These are phyloP conservation scores for Somion occarium DNA, from an alignment of 1,284 basidiomycete genomes.

Conservation along the genomic window DNA sequence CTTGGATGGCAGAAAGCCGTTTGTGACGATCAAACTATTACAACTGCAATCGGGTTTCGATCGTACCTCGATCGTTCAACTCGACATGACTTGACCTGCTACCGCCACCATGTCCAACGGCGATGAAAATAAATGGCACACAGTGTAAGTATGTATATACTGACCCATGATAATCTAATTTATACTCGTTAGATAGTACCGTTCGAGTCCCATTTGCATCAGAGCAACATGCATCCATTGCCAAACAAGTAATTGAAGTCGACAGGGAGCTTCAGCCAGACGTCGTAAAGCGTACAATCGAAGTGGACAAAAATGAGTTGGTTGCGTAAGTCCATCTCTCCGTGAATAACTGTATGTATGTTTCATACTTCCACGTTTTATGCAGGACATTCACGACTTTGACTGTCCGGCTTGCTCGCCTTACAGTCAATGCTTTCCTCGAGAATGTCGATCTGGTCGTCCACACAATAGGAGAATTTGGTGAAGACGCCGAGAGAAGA, in stretches of 20 bases:
- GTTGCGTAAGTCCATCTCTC: conserved; percentile 51
- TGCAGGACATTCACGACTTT: conserved; percentile 67
- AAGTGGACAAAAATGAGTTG: conserved; percentile 60
- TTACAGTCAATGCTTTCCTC: conserved; percentile 80
- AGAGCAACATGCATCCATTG: conserved; percentile 69
- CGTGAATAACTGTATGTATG: conserved; percentile 8
- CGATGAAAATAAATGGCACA: conserved; percentile 23
- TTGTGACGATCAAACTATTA: too few species aligned
- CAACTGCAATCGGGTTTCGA: too few species aligned
- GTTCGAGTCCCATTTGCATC: conserved; percentile 76
- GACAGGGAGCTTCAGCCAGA: conserved; percentile 79
- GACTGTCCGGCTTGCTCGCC: conserved; percentile 78
- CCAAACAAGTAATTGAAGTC: conserved; percentile 78
- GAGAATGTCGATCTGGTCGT: conserved; percentile 84
- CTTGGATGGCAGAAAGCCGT: too few species aligned
- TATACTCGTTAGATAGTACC: conserved; percentile 37
- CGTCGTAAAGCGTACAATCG: conserved; percentile 67
- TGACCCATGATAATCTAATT: not conserved
- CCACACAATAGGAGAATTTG: conserved; percentile 78
- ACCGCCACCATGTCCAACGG: conserved; percentile 22
- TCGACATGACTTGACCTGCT: not conserved
- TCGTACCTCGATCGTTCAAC: not conserved
- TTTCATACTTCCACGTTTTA: conserved; percentile 1
- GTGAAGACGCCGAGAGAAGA: conserved; percentile 44
- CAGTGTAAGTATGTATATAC: conserved; percentile 19